Evolutionary conservation across 345 rosid genomes (phyloP).

Genomic region (Lumnitzera racemosa): DNA sequence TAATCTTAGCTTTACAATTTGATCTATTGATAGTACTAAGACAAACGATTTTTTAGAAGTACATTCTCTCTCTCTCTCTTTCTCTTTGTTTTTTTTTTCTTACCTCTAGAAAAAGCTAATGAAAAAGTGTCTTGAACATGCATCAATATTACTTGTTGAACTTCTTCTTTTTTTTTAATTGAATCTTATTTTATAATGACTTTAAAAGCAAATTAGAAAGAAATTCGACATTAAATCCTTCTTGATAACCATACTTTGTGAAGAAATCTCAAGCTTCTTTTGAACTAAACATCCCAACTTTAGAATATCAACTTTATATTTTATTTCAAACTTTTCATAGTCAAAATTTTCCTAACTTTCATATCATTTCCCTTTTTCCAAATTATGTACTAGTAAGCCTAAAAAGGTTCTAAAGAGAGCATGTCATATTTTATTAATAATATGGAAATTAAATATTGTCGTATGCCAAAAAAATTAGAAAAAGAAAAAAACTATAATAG

Average conservation of each 20-base stretch:
- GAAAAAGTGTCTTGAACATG: slow-evolving; percentile 9
- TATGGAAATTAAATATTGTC: no score
- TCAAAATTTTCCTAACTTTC: background rate
- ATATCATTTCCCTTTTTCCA: no score
- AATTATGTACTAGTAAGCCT: no score
- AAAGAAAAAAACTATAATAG: no score
- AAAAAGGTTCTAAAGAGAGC: no score
- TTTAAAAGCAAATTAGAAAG: no score
- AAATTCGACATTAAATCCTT: slow-evolving; percentile 10
- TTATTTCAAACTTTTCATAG: background rate
- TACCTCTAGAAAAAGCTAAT: slow-evolving; percentile 5
- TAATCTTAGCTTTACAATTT: slow-evolving; percentile 11
- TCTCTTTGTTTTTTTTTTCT: no score
- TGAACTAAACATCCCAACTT: slow-evolving; percentile 11
- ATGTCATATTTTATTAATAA: no score
- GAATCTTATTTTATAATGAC: no score
- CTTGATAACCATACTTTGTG: slow-evolving; percentile 1
- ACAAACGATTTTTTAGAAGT: background rate
- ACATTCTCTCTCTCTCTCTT: background rate
- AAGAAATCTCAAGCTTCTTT: slow-evolving; percentile 8
- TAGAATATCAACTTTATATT: background rate
- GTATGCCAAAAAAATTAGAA: no score
- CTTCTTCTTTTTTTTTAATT: slow-evolving; percentile 1
- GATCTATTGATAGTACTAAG: slow-evolving; percentile 3
- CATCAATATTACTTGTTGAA: slow-evolving; percentile 3